Conservation (phyloP, 345 rosid genomes). For the Salix caprea region DNA sequence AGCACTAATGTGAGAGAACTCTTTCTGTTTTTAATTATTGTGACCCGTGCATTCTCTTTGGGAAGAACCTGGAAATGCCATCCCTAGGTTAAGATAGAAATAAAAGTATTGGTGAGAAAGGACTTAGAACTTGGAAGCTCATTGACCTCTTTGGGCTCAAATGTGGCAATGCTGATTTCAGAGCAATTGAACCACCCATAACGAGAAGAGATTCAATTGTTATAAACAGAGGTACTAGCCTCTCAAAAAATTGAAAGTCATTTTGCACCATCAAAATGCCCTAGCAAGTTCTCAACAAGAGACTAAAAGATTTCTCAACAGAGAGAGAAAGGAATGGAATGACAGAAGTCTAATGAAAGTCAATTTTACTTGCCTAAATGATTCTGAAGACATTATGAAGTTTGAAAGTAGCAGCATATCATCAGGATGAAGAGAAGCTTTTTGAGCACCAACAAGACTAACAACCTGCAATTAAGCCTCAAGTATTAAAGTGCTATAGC, state of each 20-base stretch:
- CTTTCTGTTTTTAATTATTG: background rate
- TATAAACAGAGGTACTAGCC: no score
- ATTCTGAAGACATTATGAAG: conserved; percentile 86
- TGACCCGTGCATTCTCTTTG: background rate
- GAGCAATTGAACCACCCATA: no score
- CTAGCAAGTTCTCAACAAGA: background rate
- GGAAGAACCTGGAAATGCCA: background rate
- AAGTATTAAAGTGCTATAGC: conserved; percentile 11
- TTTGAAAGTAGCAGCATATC: conserved; percentile 91
- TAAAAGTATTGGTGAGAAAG: background rate
- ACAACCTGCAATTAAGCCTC: conserved; percentile 57
- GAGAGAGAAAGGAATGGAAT: background rate
- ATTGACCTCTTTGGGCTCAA: no score
- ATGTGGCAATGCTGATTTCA: no score
- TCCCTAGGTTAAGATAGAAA: background rate
- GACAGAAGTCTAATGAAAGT: background rate
- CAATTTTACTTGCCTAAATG: conserved; percentile 65
- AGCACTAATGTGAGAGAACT: background rate
- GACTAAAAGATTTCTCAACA: background rate
- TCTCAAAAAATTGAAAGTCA: no score
- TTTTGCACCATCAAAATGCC: background rate
- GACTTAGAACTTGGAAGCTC: background rate
- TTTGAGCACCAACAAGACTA: conserved; percentile 95
- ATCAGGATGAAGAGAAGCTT: conserved; percentile 96
- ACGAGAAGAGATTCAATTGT: no score